A percentile compares a stretch with the other conserved stretches of the same genome.
These are phyloP conservation scores for Pythium folliculosum DNA, from an alignment of 352 stramenopile species.

Conservation along the genomic window DNA sequence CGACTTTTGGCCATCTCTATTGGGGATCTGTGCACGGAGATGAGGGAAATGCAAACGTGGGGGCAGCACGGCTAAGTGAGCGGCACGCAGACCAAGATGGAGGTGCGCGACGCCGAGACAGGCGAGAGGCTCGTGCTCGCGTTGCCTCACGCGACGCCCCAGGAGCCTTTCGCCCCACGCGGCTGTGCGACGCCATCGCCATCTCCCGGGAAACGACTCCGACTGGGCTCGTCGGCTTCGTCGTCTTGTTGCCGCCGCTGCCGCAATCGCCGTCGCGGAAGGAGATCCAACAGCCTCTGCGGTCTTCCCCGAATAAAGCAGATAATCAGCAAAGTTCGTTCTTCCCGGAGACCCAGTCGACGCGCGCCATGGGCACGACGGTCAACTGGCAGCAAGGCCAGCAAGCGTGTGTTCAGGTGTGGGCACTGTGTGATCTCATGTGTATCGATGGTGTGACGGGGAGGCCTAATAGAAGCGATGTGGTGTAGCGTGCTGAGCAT, in stretches of 20 bases:
- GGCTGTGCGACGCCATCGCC: background rate
- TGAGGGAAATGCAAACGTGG: background rate
- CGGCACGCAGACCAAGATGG: conserved; percentile 6
- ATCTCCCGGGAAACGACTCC: conserved; percentile 9
- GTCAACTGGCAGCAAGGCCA: conserved; percentile 62
- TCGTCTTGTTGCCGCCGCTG: conserved; percentile 7
- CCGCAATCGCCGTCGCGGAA: conserved; percentile 3
- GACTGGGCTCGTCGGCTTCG: conserved; percentile 4
- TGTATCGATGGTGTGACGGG: background rate
- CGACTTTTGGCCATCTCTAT: background rate
- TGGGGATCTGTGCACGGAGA: no score
- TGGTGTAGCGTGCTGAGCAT: conserved; percentile 47
- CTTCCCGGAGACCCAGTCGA: conserved; percentile 62
- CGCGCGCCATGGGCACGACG: conserved; percentile 41
- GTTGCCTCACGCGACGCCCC: background rate
- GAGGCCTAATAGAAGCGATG: background rate
- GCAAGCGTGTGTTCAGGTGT: conserved; percentile 49
- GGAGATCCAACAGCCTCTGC: background rate
- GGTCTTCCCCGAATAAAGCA: background rate
- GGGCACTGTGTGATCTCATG: background rate
- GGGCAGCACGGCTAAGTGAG: background rate
- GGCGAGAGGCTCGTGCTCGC: conserved; percentile 50
- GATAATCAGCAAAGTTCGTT: conserved; percentile 6
- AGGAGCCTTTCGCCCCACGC: background rate
- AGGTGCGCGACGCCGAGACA: conserved; percentile 66